Evolutionary conservation across 1,284 basidiomycete genomes (phyloP).

Genomic region (Coniferiporia weirii): DNA sequence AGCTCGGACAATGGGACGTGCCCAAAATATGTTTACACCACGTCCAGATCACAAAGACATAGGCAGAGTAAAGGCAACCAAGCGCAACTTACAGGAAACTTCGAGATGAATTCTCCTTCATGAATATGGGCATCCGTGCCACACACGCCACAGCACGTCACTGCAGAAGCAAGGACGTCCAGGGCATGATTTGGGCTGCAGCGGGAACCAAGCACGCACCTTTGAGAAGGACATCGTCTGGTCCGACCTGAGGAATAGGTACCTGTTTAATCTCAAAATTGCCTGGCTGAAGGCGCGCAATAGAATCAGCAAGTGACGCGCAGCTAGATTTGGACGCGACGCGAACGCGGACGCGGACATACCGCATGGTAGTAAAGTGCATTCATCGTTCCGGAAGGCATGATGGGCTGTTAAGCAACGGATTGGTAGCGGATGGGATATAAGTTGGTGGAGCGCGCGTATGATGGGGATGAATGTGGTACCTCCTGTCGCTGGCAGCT

Average conservation of each 20-base stretch:
- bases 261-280: slow-evolving; percentile 60
- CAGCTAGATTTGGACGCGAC: not conserved
- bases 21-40: too few relatives aligned
- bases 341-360: slow-evolving; percentile 10
- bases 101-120: slow-evolving; percentile 73
- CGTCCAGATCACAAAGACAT: not conserved
- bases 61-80: not conserved
- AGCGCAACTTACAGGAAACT: slow-evolving; percentile 45
- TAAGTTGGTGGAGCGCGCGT: not conserved
- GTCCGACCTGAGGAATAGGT: slow-evolving; percentile 54
- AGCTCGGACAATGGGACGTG: too few relatives aligned
- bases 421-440: not conserved
- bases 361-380: slow-evolving; percentile 51
- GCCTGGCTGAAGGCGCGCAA: slow-evolving; percentile 40
- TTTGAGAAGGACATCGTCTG: slow-evolving; percentile 69
- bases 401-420: slow-evolving; percentile 11
- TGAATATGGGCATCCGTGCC: slow-evolving; percentile 77
- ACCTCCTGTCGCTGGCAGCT: too few relatives aligned
- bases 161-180: not conserved
- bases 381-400: slow-evolving; percentile 40
- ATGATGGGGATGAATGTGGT: too few relatives aligned
- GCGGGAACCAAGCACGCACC: slow-evolving; percentile 32
- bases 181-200: not conserved
- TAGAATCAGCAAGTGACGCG: slow-evolving; percentile 17
- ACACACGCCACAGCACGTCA: slow-evolving; percentile 47